Conservation (phyloP, 805 yeast species). For the Candida odintsovae region DNA sequence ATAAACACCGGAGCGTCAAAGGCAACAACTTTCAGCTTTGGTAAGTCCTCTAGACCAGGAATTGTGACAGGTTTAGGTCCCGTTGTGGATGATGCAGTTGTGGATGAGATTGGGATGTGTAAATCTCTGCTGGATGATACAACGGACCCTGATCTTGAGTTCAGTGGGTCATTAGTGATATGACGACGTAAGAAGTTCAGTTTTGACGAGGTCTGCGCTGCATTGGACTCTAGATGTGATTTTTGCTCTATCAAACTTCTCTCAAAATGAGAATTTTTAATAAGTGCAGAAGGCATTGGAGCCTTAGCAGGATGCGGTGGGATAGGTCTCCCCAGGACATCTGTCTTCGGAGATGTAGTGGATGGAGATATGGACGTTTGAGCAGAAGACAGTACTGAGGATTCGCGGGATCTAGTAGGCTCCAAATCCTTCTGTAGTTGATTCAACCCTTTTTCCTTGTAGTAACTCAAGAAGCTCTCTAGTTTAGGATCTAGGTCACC, state of each 20-base stretch:
- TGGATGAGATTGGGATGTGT: neutral
- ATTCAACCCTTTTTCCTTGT: constrained; percentile 24
- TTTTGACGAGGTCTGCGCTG: constrained; percentile 1
- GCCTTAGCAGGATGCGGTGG: constrained; percentile 47
- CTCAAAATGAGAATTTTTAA: constrained; percentile 14
- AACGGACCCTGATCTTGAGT: constrained; percentile 3
- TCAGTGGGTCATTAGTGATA: constrained; percentile 1
- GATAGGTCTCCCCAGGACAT: constrained; percentile 38
- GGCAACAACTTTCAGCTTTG: constrained; percentile 54
- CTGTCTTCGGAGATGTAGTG: constrained; percentile 24
- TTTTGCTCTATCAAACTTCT: constrained; percentile 1
- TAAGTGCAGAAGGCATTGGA: constrained; percentile 43
- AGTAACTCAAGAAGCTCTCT: constrained; percentile 39
- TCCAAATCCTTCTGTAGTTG: constrained; percentile 16
- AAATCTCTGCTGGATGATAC: neutral
- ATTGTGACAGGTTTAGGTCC: constrained; percentile 7
- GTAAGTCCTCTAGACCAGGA: constrained; percentile 38
- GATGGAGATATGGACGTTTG: constrained; percentile 8
- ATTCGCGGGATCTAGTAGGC: neutral
- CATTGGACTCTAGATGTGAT: neutral
- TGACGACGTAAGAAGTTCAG: constrained; percentile 12
- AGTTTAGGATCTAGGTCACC: constrained; percentile 38
- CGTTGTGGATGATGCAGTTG: neutral
- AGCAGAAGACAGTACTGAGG: constrained; percentile 3
- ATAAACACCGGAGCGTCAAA: constrained; percentile 74